Base-by-base conservation (phyloP, 257 asterid species). In the Nicotiana tabacum region DNA sequence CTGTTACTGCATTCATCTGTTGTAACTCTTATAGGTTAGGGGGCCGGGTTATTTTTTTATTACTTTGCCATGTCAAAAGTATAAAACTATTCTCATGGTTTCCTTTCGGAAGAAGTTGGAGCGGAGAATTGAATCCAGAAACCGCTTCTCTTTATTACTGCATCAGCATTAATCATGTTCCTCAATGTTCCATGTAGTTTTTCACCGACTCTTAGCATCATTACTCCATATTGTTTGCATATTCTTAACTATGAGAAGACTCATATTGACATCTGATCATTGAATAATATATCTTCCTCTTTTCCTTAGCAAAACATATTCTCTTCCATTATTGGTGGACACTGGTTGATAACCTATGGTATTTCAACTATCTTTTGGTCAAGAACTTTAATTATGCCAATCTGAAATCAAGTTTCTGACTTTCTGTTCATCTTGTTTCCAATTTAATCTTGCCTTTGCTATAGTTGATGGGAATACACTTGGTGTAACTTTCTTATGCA, bases 361-460 rank as follows among this genome's bases (percentile, higher is more conserved):
- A 12, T 72, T 12, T 72, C 79, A 46, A 46, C 79, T 72, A 70
- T 72, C 51, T 12, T 72, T 72, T 72, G 60, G 79, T 13, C 39
- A 6, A 11, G 1, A 32, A 12, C 6, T 69, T 72, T 46, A 72
- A 72, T 21, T 24, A 24, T 74, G 62, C 62, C 46, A 27, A 43
- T 48, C 56, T 61, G 68, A 57, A 48, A 27, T 66, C 64, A 30
- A 58, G 17, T 65, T 46, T 48, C 17, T 65, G 56, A 58, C 9
- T 65, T 46, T 48, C 17, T 65, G 56, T 46, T 12, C 83, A 81
- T 17, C 60, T 67, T 84, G 83, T 70, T 29, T 76, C 48, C 72
- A 84, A 77, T 69, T 30, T 76, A 61, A 58, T 84, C 53, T 51
- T 68, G 64, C 62, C 58, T 77, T 48, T 66, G 13, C 39, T 82